Evolutionary conservation across 169 alveolate genomes (phyloP).

Genomic region (Cryptosporidium xiaoi): DNA sequence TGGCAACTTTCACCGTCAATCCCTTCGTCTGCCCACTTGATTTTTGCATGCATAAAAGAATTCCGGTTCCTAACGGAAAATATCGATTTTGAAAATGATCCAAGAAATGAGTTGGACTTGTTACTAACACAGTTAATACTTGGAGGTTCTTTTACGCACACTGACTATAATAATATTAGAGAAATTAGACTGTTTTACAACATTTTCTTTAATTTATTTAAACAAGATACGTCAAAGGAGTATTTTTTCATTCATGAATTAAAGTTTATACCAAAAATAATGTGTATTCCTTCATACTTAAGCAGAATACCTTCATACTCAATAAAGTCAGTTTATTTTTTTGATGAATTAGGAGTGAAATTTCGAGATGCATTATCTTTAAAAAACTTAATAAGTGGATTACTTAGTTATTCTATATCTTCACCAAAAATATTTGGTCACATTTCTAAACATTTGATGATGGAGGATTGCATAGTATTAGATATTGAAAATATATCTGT

Average conservation of each 20-base stretch:
- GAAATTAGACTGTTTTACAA: slow-evolving; percentile 10
- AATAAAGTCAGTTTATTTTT: not conserved
- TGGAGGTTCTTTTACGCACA: not conserved
- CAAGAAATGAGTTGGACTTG: slow-evolving; percentile 31
- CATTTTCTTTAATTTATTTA: not conserved
- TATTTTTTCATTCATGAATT: slow-evolving; percentile 23
- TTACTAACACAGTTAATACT: slow-evolving; percentile 13
- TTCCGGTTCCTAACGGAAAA: not conserved
- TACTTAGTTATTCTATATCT: slow-evolving; percentile 5
- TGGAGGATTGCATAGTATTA: not conserved
- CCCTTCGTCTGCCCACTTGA: slow-evolving; percentile 58
- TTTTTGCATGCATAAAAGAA: slow-evolving; percentile 49
- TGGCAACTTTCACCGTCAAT: slow-evolving; percentile 64
- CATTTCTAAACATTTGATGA: not conserved
- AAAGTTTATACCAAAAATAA: slow-evolving; percentile 36
- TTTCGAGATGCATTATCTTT: not conserved
- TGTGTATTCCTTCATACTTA: slow-evolving; percentile 26
- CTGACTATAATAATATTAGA: slow-evolving; percentile 3
- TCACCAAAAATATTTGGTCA: not conserved
- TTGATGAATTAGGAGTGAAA: not conserved
- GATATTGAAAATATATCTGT: no score
- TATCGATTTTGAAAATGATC: no score
- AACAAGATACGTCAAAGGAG: not conserved
- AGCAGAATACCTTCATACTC: slow-evolving; percentile 43
- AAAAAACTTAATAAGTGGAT: not conserved